phyloP scores from a whole-genome alignment of 2,329 filamentous ascomycete species.

The Sporothrix curviconia region DNA sequence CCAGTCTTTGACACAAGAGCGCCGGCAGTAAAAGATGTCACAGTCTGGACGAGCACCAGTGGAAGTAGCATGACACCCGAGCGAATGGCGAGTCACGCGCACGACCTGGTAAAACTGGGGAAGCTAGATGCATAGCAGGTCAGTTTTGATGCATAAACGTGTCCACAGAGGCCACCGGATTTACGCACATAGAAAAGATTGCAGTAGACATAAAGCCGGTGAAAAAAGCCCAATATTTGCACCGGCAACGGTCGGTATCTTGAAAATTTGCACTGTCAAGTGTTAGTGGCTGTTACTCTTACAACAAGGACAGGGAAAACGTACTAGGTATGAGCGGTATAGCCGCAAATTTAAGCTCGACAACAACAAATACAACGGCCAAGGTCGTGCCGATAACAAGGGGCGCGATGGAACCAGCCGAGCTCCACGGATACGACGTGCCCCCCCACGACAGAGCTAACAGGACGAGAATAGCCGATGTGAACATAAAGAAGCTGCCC shows the following conservation, averaged over 20 bases:
- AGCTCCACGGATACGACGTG: slow-evolving; percentile 13
- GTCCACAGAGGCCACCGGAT: neutral
- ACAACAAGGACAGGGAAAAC: neutral
- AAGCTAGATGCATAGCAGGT: slow-evolving; percentile 1
- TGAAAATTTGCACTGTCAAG: slow-evolving; percentile 16
- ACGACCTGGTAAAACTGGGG: slow-evolving; percentile 19
- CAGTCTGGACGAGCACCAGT: slow-evolving; percentile 16
- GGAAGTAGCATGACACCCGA: slow-evolving; percentile 16
- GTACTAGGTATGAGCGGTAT: slow-evolving; percentile 1
- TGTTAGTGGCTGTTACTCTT: neutral
- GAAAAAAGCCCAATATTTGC: slow-evolving; percentile 14
- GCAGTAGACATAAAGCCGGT: slow-evolving; percentile 17
- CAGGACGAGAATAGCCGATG: slow-evolving; percentile 7
- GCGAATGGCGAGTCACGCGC: slow-evolving; percentile 13
- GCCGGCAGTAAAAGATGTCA: slow-evolving; percentile 12
- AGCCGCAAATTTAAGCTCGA: slow-evolving; percentile 6
- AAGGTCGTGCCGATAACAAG: slow-evolving; percentile 8
- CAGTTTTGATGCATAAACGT: neutral
- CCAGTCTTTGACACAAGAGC: slow-evolving; percentile 15
- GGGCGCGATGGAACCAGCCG: slow-evolving; percentile 12
- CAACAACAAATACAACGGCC: slow-evolving; percentile 11
- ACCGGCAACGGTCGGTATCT: slow-evolving; percentile 10
- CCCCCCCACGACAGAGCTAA: slow-evolving; percentile 9
- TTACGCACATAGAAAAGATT: slow-evolving; percentile 17
- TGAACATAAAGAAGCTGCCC: slow-evolving; percentile 13